Percentiles rank a stretch among this genome's conserved stretches.
Conservation (phyloP, 441 rosid genomes). For the Manihot esculenta region DNA sequence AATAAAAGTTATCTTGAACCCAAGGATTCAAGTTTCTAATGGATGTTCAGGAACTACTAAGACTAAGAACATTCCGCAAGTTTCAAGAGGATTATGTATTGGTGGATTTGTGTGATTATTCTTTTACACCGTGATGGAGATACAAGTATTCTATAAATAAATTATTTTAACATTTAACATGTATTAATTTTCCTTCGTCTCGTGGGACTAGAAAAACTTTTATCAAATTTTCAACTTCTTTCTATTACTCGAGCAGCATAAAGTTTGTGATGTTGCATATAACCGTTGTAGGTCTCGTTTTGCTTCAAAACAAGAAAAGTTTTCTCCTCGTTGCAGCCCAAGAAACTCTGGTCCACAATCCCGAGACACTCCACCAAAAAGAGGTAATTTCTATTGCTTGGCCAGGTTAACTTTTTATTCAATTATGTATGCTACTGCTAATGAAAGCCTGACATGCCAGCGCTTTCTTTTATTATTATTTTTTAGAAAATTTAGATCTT, state of each 20-base stretch:
- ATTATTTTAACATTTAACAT: background rate
- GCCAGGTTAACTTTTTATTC: background rate
- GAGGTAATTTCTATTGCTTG: conserved; percentile 48
- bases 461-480: background rate
- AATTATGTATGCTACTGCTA: background rate
- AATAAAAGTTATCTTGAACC: too few relatives aligned
- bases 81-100: background rate
- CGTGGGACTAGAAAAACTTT: too few relatives aligned
- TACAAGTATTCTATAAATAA: background rate
- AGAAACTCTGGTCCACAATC: conserved; percentile 88
- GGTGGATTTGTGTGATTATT: background rate
- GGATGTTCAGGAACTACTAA: background rate
- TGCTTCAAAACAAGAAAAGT: conserved; percentile 74
- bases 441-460: too few relatives aligned
- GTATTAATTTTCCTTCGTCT: too few relatives aligned
- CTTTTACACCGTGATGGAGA: background rate
- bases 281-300: conserved; percentile 53
- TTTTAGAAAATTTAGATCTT: background rate
- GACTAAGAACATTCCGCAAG: background rate
- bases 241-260: background rate
- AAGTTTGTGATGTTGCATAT: background rate
- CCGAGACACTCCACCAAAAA: conserved; percentile 88
- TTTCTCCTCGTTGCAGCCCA: conserved; percentile 79
- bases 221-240: background rate
- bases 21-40: background rate